Evolutionary conservation across 352 stramenopile species (phyloP).

Genomic region (Globisporangium nodosum): DNA sequence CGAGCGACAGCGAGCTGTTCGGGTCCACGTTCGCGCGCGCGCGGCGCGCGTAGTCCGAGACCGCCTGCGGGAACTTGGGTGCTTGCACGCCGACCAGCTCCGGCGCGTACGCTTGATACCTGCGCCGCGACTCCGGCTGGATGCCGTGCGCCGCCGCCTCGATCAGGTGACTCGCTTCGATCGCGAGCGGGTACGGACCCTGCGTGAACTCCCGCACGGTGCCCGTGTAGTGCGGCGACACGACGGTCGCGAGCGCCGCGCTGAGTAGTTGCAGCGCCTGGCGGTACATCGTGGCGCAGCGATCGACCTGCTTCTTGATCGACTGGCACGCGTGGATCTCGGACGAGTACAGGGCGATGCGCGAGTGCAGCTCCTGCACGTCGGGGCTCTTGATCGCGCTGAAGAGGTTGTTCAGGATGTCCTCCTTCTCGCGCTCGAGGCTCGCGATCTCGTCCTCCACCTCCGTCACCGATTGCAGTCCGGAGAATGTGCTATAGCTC

Average conservation of each 20-base stretch:
- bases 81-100: slow-evolving; percentile 33
- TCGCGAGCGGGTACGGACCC: slow-evolving; percentile 62
- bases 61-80: slow-evolving; percentile 42
- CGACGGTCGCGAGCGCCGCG: slow-evolving; percentile 58
- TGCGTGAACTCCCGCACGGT: slow-evolving; percentile 71
- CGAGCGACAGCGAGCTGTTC: slow-evolving; percentile 44
- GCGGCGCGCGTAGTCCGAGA: slow-evolving; percentile 42
- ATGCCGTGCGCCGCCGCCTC: slow-evolving; percentile 65
- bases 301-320: slow-evolving; percentile 74
- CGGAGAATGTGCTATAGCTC: slow-evolving; percentile 16
- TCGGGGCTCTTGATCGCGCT: slow-evolving; percentile 50
- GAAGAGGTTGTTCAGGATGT: slow-evolving; percentile 64
- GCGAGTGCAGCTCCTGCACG: slow-evolving; percentile 62
- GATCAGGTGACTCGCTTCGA: slow-evolving; percentile 72
- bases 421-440: slow-evolving; percentile 67
- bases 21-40: slow-evolving; percentile 27
- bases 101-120: slow-evolving; percentile 62
- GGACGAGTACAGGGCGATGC: slow-evolving; percentile 64
- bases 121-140: slow-evolving; percentile 67
- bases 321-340: slow-evolving; percentile 76
- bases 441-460: slow-evolving; percentile 53
- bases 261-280: slow-evolving; percentile 72
- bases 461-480: slow-evolving; percentile 27
- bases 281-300: slow-evolving; percentile 61
- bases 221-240: slow-evolving; percentile 65